Conservation (phyloP, 2,329 filamentous ascomycete species). For the Fusarium sp. region DNA sequence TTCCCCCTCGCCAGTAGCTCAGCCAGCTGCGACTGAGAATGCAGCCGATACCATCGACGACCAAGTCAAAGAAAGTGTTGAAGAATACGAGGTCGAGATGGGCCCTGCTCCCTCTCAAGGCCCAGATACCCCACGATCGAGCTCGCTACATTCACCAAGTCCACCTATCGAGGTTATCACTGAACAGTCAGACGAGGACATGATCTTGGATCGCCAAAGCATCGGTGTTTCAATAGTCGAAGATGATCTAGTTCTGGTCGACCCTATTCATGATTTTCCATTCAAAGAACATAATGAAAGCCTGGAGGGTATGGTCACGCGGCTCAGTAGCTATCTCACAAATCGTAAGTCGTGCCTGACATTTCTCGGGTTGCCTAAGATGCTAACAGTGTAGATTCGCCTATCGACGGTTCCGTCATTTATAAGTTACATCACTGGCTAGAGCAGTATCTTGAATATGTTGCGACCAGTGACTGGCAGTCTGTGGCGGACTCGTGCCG, state of each 20-base stretch:
- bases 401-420: conserved; percentile 61
- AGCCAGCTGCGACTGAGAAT: conserved; percentile 9
- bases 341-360: conserved; percentile 45
- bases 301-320: conserved; percentile 51
- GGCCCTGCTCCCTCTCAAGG: conserved; percentile 43
- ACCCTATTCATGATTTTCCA: conserved; percentile 64
- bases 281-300: conserved; percentile 55
- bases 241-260: conserved; percentile 47
- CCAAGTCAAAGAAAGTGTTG: conserved; percentile 61
- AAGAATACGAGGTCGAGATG: conserved; percentile 60
- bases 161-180: conserved; percentile 61
- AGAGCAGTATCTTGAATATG: conserved; percentile 61
- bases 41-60: conserved; percentile 34
- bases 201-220: conserved; percentile 53
- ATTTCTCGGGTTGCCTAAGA: background rate
- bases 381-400: conserved; percentile 55
- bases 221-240: conserved; percentile 47
- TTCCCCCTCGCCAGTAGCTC: conserved; percentile 55
- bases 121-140: conserved; percentile 51
- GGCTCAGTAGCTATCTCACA: conserved; percentile 56
- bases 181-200: conserved; percentile 55
- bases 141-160: conserved; percentile 58
- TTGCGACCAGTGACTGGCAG: conserved; percentile 52
- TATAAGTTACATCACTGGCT: conserved; percentile 65
- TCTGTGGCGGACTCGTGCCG: conserved; percentile 59